Conservation (phyloP, 1,139 yeast genomes). For the Nakaseomyces nivariensis region DNA sequence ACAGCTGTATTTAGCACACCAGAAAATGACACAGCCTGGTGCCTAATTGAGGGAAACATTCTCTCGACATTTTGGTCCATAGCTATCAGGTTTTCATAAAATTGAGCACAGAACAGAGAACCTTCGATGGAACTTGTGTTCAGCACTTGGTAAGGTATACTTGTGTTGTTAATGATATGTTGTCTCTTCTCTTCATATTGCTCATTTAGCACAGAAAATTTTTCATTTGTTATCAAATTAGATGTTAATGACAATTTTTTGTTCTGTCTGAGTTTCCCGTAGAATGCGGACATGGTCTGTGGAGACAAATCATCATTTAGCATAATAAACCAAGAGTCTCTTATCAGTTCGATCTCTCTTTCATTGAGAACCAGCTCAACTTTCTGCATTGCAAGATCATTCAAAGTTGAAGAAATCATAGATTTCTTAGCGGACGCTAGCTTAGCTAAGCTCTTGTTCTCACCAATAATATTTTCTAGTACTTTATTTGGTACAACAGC, state of each 20-base stretch:
- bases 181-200: background rate
- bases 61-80: conserved; percentile 46
- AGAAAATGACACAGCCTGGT: conserved; percentile 71
- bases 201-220: conserved; percentile 3
- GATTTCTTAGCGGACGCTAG: background rate
- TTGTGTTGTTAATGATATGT: conserved; percentile 3
- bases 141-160: conserved; percentile 41
- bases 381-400: conserved; percentile 12
- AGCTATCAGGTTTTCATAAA: conserved; percentile 45
- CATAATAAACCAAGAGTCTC: conserved; percentile 35
- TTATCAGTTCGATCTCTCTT: conserved; percentile 32
- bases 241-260: conserved; percentile 1
- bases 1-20: conserved; percentile 65
- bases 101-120: conserved; percentile 12
- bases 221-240: background rate
- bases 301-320: conserved; percentile 23
- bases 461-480: background rate
- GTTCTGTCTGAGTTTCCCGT: conserved; percentile 7
- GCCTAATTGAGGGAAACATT: conserved; percentile 54
- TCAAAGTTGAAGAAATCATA: conserved; percentile 8
- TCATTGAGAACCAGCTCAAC: conserved; percentile 29
- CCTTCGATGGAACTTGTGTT: conserved; percentile 28
- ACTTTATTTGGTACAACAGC: background rate
- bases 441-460: background rate
- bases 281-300: conserved; percentile 8